Base-by-base conservation (phyloP, 768 basidiomycete species). In the Kwoniella mangroviensis region DNA sequence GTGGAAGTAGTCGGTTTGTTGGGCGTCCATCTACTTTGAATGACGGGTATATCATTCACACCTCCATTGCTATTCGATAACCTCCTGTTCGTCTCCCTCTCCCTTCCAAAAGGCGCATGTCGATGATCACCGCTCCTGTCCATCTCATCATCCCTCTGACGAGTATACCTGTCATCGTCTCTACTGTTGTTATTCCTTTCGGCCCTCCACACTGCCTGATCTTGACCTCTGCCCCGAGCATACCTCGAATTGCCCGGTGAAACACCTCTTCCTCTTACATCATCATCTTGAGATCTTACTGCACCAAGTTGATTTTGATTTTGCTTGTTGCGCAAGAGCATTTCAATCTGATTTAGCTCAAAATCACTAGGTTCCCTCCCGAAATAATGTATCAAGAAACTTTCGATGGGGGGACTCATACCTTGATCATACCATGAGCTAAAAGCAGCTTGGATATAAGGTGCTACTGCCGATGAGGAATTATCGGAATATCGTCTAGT, bases 381-480 rank as follows among this genome's bases (percentile, higher is more conserved):
- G 54, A 81, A 77, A 52, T 79, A 79, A 42, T 77, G 75, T 2
- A 64, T 58, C 26, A 81, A 62, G 64, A 81, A 81, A 13, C 64
- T 68, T 11, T 65, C 66, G 4, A 78, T 49, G 12, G 70, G 68
- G n/a, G 75, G 75, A 17, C 63, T 52, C 4, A 71, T 65, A 11
- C 63, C 68, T 45, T 80, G 70, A 4, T 41, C 58, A 51, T 55
- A 63, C 79, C 79, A 81, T 21, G 65, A 56, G 22, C 56, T 51
- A 53, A 81, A 81, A 7, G 79, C 79, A 9, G 77, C 70, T 45
- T 75, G 67, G 40, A 81, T 68, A 55, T 81, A 81, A 5, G 79
- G 79, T 4, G 79, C 74, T 5, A 81, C 69, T 12, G 65, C 68
- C 19, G n/a, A 15, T 24, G 56, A 73, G 12, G 56, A 1, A 15